A percentile compares a stretch with the other conserved stretches of the same genome.
phyloP scores from a whole-genome alignment of 2,329 filamentous ascomycete species.

The Trichoderma afroharzianum region DNA sequence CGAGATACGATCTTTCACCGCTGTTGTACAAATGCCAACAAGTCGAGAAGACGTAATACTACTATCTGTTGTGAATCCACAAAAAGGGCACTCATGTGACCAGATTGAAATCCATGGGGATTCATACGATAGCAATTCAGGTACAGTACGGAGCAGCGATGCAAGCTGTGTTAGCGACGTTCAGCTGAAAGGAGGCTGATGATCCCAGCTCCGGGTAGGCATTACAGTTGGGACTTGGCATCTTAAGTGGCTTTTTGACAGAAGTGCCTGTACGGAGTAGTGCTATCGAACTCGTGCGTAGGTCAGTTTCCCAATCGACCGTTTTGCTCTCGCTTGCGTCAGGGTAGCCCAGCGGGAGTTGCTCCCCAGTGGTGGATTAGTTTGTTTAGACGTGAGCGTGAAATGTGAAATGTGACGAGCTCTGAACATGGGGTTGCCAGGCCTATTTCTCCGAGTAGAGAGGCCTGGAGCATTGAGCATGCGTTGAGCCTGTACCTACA shows the following conservation, averaged over 20 bases:
- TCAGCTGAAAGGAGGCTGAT: neutral
- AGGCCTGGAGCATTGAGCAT: neutral
- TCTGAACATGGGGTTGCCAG: neutral
- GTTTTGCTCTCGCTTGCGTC: neutral
- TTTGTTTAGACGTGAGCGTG: neutral
- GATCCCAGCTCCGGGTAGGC: neutral
- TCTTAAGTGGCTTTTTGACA: neutral
- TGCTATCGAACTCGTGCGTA: neutral
- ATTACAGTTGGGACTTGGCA: neutral
- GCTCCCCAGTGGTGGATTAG: neutral
- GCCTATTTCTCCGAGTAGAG: neutral
- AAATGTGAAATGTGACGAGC: constrained; percentile 1
- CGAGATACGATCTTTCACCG: neutral
- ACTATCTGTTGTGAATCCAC: neutral
- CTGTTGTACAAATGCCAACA: neutral
- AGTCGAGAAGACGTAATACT: neutral
- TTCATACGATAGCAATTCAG: neutral
- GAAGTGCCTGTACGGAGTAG: neutral
- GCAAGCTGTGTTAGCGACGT: neutral
- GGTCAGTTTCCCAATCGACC: neutral
- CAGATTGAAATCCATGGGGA: neutral
- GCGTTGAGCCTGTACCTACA: neutral
- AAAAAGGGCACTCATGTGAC: neutral
- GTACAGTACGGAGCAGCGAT: neutral
- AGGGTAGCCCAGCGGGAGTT: neutral